phyloP scores from a whole-genome alignment of 169 alveolate genomes.

The Babesia ovis region DNA sequence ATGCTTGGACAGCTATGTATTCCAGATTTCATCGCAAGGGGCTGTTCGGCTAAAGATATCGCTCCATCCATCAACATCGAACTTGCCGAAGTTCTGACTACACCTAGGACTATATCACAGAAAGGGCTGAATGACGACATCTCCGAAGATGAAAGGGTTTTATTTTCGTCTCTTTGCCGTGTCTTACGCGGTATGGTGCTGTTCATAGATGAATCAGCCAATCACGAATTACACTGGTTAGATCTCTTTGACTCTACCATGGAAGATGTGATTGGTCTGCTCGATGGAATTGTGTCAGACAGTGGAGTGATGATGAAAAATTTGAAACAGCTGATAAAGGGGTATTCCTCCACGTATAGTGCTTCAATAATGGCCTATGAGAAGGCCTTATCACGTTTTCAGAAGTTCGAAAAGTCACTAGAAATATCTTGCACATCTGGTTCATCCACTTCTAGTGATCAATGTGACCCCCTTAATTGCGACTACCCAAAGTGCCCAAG shows the following conservation, averaged over 20 bases:
- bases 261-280: not conserved
- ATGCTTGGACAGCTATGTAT: constrained; percentile 15
- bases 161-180: not conserved
- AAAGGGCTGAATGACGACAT: constrained; percentile 5
- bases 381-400: constrained; percentile 5
- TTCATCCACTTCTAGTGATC: not conserved
- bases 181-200: constrained; percentile 6
- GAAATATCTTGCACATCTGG: not conserved
- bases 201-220: constrained; percentile 10
- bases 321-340: not conserved
- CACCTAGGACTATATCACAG: not conserved
- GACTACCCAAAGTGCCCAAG: constrained; percentile 3
- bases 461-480: constrained; percentile 23
- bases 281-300: constrained; percentile 12
- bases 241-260: constrained; percentile 4
- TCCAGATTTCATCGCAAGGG: constrained; percentile 1
- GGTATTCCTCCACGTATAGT: constrained; percentile 2
- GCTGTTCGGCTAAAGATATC: not conserved
- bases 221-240: constrained; percentile 11
- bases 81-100: not conserved
- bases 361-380: constrained; percentile 11
- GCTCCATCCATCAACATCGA: not conserved
- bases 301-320: constrained; percentile 1
- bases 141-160: constrained; percentile 9
- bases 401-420: constrained; percentile 21